phyloP scores from a whole-genome alignment of 441 rosid genomes.

The Arabidopsis hybrid region DNA sequence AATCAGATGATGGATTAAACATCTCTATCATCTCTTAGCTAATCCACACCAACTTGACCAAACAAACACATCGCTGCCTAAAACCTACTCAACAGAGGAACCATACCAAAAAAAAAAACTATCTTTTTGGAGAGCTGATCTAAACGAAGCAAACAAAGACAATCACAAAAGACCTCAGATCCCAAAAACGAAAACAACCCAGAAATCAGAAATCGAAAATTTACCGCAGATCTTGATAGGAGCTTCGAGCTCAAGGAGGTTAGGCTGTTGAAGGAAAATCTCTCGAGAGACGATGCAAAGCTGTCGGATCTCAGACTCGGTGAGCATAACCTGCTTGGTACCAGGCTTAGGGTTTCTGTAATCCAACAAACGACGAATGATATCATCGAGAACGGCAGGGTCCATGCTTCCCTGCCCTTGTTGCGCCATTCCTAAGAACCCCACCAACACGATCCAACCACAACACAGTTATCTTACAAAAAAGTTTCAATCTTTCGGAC shows the following conservation, averaged over 20 bases:
- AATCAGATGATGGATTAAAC: slow-evolving; percentile 44
- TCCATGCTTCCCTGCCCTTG: slow-evolving; percentile 64
- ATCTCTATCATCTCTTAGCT: slow-evolving; percentile 38
- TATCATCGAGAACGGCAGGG: slow-evolving; percentile 71
- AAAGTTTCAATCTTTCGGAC: slow-evolving; percentile 36
- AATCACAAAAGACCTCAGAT: slow-evolving; percentile 29
- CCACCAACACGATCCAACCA: background rate
- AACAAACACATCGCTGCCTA: slow-evolving; percentile 5
- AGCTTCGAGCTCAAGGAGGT: slow-evolving; percentile 92
- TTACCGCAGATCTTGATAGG: slow-evolving; percentile 98
- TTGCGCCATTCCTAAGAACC: slow-evolving; percentile 51
- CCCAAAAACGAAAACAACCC: slow-evolving; percentile 11
- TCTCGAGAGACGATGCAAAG: slow-evolving; percentile 72
- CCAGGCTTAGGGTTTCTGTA: slow-evolving; percentile 71
- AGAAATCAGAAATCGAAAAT: background rate
- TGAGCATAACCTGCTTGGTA: slow-evolving; percentile 79
- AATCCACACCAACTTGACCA: slow-evolving; percentile 10
- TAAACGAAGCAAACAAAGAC: slow-evolving; percentile 8
- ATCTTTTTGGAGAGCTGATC: slow-evolving; percentile 16
- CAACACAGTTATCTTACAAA: background rate
- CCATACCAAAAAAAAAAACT: background rate
- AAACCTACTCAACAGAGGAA: slow-evolving; percentile 1
- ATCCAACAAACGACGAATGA: slow-evolving; percentile 73
- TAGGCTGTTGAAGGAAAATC: slow-evolving; percentile 87
- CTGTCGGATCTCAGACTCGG: slow-evolving; percentile 90